These are phyloP conservation scores for Podosphaera aphanis DNA, from an alignment of 2,329 filamentous ascomycete species.

Conservation along the genomic window DNA sequence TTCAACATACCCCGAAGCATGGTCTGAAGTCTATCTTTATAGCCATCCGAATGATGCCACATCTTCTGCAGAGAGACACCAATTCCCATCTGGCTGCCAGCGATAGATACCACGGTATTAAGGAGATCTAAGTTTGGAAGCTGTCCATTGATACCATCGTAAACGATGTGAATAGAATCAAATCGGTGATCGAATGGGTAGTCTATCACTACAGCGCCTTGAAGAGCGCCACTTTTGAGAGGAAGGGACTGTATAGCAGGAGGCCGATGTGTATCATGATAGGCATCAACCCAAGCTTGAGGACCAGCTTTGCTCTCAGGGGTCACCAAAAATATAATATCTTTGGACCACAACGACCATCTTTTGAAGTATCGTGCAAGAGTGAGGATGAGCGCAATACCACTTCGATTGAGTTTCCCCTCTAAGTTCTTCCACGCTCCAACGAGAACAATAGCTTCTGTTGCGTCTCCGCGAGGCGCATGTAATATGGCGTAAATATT, in stretches of 20 bases:
- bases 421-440: constrained; percentile 72
- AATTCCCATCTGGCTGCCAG: constrained; percentile 79
- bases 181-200: constrained; percentile 71
- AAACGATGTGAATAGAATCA: constrained; percentile 70
- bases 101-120: constrained; percentile 77
- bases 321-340: constrained; percentile 79
- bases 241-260: constrained; percentile 49
- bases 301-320: constrained; percentile 75
- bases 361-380: constrained; percentile 86
- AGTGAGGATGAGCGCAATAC: constrained; percentile 65
- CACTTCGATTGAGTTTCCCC: constrained; percentile 59
- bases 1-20: constrained; percentile 84
- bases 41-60: constrained; percentile 53
- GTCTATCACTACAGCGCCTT: constrained; percentile 82
- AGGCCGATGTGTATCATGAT: constrained; percentile 69
- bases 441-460: constrained; percentile 83
- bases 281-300: constrained; percentile 93
- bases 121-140: constrained; percentile 87
- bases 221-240: constrained; percentile 77
- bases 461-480: constrained; percentile 83
- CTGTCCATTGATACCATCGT: constrained; percentile 89
- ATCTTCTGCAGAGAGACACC: constrained; percentile 65
- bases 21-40: constrained; percentile 59
- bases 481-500: constrained; percentile 89
- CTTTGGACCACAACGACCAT: constrained; percentile 97